Conservation (phyloP, 768 basidiomycete species). For the Rubroboletus pulcherrimus region DNA sequence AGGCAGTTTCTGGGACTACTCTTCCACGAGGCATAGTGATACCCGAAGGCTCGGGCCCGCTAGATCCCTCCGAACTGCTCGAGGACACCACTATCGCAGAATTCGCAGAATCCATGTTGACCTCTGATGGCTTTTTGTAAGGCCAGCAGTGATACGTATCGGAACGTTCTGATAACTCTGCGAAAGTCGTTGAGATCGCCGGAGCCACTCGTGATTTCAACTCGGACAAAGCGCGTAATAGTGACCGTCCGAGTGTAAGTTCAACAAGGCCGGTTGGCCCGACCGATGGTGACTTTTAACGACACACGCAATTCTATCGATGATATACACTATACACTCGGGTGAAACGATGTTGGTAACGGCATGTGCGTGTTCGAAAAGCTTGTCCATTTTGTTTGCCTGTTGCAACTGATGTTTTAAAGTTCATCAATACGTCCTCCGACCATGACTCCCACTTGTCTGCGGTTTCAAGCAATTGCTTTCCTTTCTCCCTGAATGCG, state of each 20-base stretch:
- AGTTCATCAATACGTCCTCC: too few species aligned
- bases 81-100: background rate
- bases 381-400: too few species aligned
- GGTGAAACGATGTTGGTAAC: background rate
- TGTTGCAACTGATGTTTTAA: too few species aligned
- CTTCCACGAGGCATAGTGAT: background rate
- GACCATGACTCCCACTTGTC: constrained; percentile 9
- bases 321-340: background rate
- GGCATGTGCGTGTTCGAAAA: too few species aligned
- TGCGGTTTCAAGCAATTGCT: constrained; percentile 7
- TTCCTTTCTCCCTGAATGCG: background rate
- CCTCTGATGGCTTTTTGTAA: background rate
- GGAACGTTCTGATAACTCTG: too few species aligned
- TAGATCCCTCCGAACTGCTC: background rate
- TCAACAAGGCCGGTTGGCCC: too few species aligned
- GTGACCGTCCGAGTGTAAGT: too few species aligned
- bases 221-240: too few species aligned
- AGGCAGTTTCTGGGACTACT: background rate
- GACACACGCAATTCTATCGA: background rate
- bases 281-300: too few species aligned
- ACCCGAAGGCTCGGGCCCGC: background rate
- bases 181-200: background rate
- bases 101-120: background rate
- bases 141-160: background rate
- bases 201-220: background rate